Evolutionary conservation across 305 asterid species (phyloP).

Genomic region (Solanum hybrid): DNA sequence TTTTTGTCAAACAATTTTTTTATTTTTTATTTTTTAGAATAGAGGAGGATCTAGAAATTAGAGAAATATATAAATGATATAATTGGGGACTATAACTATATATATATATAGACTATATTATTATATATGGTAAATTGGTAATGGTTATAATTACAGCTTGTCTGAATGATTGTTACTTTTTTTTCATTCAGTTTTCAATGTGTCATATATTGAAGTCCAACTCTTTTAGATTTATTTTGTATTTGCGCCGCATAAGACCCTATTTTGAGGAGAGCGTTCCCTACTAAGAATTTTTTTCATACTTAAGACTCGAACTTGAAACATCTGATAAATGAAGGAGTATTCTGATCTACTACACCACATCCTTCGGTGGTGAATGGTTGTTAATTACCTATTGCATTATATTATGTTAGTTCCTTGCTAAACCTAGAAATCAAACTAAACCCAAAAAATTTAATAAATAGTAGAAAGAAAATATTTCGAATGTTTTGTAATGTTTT

Average conservation of each 20-base stretch:
- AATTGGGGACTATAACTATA: background rate
- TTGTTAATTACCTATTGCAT: background rate
- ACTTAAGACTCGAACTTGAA: rapidly evolving
- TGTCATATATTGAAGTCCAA: background rate
- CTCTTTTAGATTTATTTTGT: background rate
- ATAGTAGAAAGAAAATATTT: background rate
- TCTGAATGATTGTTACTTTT: too few relatives aligned
- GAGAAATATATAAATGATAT: background rate
- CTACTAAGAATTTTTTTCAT: too few relatives aligned
- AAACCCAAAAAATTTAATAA: background rate
- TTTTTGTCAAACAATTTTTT: background rate
- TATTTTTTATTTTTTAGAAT: background rate
- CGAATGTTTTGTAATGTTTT: background rate
- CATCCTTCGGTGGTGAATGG: too few relatives aligned
- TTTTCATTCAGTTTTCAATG: background rate
- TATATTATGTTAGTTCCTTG: background rate
- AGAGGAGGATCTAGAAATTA: background rate
- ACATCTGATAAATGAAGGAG: too few relatives aligned
- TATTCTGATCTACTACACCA: too few relatives aligned
- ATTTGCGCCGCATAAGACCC: rapidly evolving
- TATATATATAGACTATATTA: background rate
- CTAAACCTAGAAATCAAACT: background rate
- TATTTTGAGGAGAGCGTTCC: too few relatives aligned
- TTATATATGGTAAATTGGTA: background rate
- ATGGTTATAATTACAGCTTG: too few relatives aligned